Conservation (phyloP, 306 rosid species). For the Castanopsis chinensis region DNA sequence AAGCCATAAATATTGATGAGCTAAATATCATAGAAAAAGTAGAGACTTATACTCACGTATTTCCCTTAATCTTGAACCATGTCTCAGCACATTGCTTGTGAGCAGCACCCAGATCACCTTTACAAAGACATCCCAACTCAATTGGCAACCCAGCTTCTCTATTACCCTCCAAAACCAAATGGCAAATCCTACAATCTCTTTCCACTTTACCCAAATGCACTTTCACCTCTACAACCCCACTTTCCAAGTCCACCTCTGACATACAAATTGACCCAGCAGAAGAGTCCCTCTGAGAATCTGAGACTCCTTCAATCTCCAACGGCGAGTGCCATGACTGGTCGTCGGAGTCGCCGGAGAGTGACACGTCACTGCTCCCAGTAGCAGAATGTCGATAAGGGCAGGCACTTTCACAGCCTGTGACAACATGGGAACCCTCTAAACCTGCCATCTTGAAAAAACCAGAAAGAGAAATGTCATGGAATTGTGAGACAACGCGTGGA, state of each 20-base stretch:
- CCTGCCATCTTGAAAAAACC: slow-evolving; percentile 20
- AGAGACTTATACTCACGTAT: slow-evolving; percentile 55
- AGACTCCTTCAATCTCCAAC: slow-evolving; percentile 53
- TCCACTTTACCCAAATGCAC: slow-evolving; percentile 56
- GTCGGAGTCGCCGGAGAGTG: slow-evolving; percentile 4
- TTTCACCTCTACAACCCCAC: slow-evolving; percentile 43
- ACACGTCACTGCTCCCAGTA: slow-evolving; percentile 8
- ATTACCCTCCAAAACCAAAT: slow-evolving; percentile 66
- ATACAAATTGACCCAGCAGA: slow-evolving; percentile 54
- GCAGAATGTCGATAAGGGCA: background rate
- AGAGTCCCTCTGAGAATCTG: slow-evolving; percentile 45
- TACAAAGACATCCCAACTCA: slow-evolving; percentile 86
- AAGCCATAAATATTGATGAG: background rate
- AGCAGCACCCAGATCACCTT: slow-evolving; percentile 93
- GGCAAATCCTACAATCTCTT: slow-evolving; percentile 88
- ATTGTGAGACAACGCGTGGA: background rate
- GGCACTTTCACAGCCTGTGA: background rate
- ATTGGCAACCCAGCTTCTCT: slow-evolving; percentile 77
- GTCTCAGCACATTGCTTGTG: slow-evolving; percentile 94
- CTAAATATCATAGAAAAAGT: background rate
- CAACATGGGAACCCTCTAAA: slow-evolving; percentile 2
- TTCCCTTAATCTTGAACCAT: slow-evolving; percentile 95
- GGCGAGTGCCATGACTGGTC: slow-evolving; percentile 21
- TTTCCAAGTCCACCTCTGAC: slow-evolving; percentile 67
- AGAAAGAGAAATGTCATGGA: slow-evolving; percentile 2